A percentile compares a stretch with the other conserved stretches of the same genome.
phyloP scores from a whole-genome alignment of 2,329 filamentous ascomycete species.

The Aspergillus alliaceus region DNA sequence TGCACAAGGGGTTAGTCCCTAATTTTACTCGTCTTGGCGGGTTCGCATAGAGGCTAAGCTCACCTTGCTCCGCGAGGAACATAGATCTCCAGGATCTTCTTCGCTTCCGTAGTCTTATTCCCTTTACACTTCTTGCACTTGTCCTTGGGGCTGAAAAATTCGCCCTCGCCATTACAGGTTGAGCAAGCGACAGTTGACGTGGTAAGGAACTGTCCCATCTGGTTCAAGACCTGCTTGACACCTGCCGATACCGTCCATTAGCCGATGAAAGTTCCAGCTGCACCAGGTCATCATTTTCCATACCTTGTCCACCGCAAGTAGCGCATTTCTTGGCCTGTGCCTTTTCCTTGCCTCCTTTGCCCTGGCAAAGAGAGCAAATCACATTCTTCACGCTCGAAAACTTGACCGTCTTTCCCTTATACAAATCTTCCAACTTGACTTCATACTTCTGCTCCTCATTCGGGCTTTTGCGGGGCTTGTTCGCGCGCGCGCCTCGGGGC shows the following conservation, averaged over 20 bases:
- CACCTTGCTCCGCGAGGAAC: slow-evolving; percentile 80
- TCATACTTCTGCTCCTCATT: slow-evolving; percentile 90
- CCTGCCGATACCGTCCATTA: slow-evolving; percentile 41
- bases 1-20: slow-evolving; percentile 17
- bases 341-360: slow-evolving; percentile 86
- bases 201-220: slow-evolving; percentile 82
- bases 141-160: slow-evolving; percentile 91
- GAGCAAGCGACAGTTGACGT: slow-evolving; percentile 78
- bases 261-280: background rate
- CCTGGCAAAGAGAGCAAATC: slow-evolving; percentile 83
- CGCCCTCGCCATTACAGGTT: slow-evolving; percentile 80
- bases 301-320: slow-evolving; percentile 76
- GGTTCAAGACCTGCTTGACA: slow-evolving; percentile 72
- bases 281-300: slow-evolving; percentile 8
- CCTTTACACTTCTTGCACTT: slow-evolving; percentile 99
- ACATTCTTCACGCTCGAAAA: slow-evolving; percentile 95
- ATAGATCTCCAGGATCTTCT: slow-evolving; percentile 94
- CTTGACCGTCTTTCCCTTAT: slow-evolving; percentile 98
- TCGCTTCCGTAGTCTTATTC: slow-evolving; percentile 79
- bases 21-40: background rate
- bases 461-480: slow-evolving; percentile 62
- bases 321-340: slow-evolving; percentile 81
- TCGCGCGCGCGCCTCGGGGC: slow-evolving; percentile 45
- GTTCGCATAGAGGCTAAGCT: background rate
- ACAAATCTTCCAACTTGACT: slow-evolving; percentile 88